Evolutionary conservation across 352 stramenopile genomes (phyloP), one percentile per base, ranked within the genome.

Genomic region (Pythium sukuiense): DNA sequence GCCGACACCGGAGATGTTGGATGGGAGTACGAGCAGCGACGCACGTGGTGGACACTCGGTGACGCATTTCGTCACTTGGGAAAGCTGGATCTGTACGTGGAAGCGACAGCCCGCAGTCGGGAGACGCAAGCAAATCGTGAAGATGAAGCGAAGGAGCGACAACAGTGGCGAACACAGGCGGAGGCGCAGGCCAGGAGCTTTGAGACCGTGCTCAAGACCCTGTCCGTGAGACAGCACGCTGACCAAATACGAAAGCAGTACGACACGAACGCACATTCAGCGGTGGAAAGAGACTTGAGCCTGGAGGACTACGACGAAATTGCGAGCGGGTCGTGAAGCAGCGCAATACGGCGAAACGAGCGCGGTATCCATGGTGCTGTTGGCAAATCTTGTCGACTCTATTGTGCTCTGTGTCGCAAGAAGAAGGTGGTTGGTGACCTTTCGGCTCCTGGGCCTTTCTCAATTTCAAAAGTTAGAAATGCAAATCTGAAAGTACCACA

Each of bases 41-140:
- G 50, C 3, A 67, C 73, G 30, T 93, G 82, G 82, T 81, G 80
- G 71, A 67, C 54, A 20, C 71, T 93, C n/a, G 76, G 76, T 3
- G 82, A 93, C 62, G 63, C 74, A 7, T 88, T 90, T 65, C 79
- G 79, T 0, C 84, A 90, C 52, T 58, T 93, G 20, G 80, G 80
- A 0, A 68, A 77, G 18, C 16, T 88, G 6, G 80, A 87, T 11
- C 55, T 86, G 53, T 88, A 85, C 45, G 56, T 88, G 0, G 73
- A 80, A 24, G 80, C 73, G 12, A 71, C 55, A 9, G 57, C 53
- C 13, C 75, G 76, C 24, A 81, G 69, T 24, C 70, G 53, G 9
- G 20, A 55, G 26, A 61, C 0, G 39, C 20, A 13, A 6, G n/a
- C 49, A 0, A 41, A 48, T 18, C 26, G 26, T 55, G 48, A 55